Evolutionary conservation across 768 basidiomycete genomes (phyloP).

Genomic region (Russula emetica): DNA sequence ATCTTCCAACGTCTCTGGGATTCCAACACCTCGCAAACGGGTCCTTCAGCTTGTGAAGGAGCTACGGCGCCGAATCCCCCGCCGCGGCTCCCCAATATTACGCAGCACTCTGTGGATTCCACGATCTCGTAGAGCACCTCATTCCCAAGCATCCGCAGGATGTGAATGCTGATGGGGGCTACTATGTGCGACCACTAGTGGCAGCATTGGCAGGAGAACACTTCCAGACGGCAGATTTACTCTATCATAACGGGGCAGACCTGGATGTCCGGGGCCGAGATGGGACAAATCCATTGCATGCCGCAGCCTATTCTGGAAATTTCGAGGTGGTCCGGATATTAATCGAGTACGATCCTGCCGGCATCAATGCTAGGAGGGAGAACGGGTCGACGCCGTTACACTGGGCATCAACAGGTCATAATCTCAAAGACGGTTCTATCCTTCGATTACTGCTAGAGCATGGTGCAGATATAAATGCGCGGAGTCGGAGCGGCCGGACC

Average conservation of each 20-base stretch:
- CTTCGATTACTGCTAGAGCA: not conserved
- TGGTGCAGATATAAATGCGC: not conserved
- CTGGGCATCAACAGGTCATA: not conserved
- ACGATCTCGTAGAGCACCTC: not conserved
- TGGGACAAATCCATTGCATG: not conserved
- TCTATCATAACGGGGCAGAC: not conserved
- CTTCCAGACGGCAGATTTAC: not conserved
- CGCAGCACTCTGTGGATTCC: not conserved
- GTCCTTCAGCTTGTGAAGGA: not conserved
- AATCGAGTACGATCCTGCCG: not conserved
- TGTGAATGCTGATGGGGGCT: not conserved
- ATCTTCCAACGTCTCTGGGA: not conserved
- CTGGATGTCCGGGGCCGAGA: no score
- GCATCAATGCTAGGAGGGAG: not conserved
- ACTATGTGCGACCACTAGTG: not conserved
- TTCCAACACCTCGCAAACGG: not conserved
- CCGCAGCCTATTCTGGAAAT: not conserved
- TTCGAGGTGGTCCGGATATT: not conserved
- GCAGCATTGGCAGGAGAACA: not conserved
- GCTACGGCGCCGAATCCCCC: fast-evolving
- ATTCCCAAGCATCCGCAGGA: not conserved
- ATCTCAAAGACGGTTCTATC: not conserved
- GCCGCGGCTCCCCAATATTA: not conserved
- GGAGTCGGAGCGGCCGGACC: not conserved
- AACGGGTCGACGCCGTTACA: not conserved